phyloP scores from a whole-genome alignment of 208 protist genomes.

The Trypanosoma congolense region DNA sequence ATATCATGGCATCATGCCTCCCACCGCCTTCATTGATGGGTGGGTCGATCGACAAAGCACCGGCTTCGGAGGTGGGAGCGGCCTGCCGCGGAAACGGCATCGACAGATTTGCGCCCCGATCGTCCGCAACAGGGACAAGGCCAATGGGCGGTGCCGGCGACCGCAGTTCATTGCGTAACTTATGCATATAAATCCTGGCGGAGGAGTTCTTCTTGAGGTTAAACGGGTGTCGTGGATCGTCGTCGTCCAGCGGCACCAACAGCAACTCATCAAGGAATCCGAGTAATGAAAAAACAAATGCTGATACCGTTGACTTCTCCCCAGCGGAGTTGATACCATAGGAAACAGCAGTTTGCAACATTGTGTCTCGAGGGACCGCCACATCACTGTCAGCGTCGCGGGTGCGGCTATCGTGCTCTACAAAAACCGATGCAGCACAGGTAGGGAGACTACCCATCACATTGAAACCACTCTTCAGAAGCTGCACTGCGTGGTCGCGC shows the following conservation, averaged over 20 bases:
- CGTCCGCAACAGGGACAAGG: conserved; percentile 1
- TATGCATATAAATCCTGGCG: conserved; percentile 39
- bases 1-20: no score
- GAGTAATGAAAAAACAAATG: conserved; percentile 62
- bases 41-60: no score
- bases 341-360: neutral
- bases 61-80: neutral
- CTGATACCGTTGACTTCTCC: conserved; percentile 31
- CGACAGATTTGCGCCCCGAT: neutral
- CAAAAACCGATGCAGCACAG: no score
- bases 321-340: neutral
- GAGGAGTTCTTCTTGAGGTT: conserved; percentile 50
- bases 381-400: neutral
- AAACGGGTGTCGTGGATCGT: conserved; percentile 64
- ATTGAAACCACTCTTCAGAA: no score
- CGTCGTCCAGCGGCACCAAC: conserved; percentile 70
- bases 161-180: conserved; percentile 32
- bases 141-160: conserved; percentile 12
- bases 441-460: no score
- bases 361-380: neutral
- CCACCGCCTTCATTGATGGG: no score
- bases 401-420: neutral
- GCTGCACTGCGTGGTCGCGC: no score
- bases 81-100: neutral
- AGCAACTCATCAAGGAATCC: conserved; percentile 66